Percentiles rank a stretch among this genome's conserved stretches.
Evolutionary conservation across 306 rosid species (phyloP).

Genomic region (Cicer judaicum): DNA sequence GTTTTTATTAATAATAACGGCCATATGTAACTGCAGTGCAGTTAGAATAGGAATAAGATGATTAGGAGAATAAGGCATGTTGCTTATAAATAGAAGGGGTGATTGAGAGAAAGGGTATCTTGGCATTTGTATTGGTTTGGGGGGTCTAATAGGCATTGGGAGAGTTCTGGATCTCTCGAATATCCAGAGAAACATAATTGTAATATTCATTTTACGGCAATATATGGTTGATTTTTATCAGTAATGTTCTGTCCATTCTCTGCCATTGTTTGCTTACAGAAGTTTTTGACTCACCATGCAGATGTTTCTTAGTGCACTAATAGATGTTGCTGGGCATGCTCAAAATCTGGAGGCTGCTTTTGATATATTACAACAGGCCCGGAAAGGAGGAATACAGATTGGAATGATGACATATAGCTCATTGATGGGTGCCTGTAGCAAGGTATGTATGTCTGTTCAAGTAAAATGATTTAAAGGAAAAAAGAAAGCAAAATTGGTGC

Average conservation of each 20-base stretch:
- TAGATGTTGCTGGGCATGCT: slow-evolving; percentile 97
- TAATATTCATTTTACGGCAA: too few species aligned
- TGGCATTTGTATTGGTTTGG: too few species aligned
- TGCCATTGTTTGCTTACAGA: slow-evolving; percentile 38
- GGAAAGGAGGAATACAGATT: slow-evolving; percentile 58
- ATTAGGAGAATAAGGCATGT: too few species aligned
- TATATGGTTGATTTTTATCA: too few species aligned
- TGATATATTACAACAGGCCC: slow-evolving; percentile 71
- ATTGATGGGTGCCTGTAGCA: slow-evolving; percentile 98
- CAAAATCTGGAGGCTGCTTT: slow-evolving; percentile 91
- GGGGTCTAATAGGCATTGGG: too few species aligned
- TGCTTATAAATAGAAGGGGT: too few species aligned
- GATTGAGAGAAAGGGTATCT: too few species aligned
- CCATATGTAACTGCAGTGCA: too few species aligned
- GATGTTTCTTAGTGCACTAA: slow-evolving; percentile 94
- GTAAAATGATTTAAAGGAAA: slow-evolving; percentile 36
- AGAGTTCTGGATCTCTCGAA: too few species aligned
- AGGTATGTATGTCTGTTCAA: slow-evolving; percentile 73
- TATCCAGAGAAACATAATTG: too few species aligned
- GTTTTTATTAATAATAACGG: too few species aligned
- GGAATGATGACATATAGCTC: slow-evolving; percentile 86
- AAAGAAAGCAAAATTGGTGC: slow-evolving; percentile 10
- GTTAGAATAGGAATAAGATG: too few species aligned
- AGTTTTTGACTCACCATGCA: slow-evolving; percentile 51
- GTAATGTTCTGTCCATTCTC: slow-evolving; percentile 31